Base-by-base conservation (phyloP, 495 filamentous ascomycete species). In the Aspergillus indologenus region DNA sequence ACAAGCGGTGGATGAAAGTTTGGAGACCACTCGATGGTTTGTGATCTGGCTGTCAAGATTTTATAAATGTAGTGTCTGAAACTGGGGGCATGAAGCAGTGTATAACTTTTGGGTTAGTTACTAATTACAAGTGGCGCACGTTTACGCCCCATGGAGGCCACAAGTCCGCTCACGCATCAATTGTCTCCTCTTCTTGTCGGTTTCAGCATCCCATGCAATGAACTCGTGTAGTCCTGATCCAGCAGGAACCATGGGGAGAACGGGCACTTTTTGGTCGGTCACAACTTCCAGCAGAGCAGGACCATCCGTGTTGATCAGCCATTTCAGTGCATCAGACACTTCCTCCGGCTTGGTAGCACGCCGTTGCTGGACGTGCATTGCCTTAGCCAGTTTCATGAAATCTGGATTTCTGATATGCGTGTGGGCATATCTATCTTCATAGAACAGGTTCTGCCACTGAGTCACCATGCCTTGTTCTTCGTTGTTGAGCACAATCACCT, bases 381-480 rank as follows among this genome's bases (percentile, higher is more conserved):
- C 81, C 60, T 94, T 87, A 11, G 87, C 86, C 22, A 96, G 76
- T 72, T 92, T 93, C 65, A 91, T 85, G 70, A 92, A 94, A 65
- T 94, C 85, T 4, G 91, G 89, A 70, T 96, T 96, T 68, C 84
- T 84, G 71, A 96, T 90, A 67, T 96, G 93, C 2, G 90, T 96
- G 68, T 96, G 91, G 20, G 91, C 85, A 71, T 92, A 96, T 52
- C 93, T 85, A 65, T 96, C 90, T 63, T 94, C 85, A 73, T 94
- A 97, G 77, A 96, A 96, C 47, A 96, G 81, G 61, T 86, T 87
- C 71, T 96, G 93, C 90, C 92, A 95, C 74, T 97, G 92, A 3
- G 93, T 96, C 3, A 97, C 91, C 93, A 97, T 98, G 54, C 72
- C 78, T 72, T 96, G 92, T 71, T 96, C 92, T 73, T 96, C 92